Base-by-base conservation (phyloP, 345 rosid species). In the Pistacia vera region DNA sequence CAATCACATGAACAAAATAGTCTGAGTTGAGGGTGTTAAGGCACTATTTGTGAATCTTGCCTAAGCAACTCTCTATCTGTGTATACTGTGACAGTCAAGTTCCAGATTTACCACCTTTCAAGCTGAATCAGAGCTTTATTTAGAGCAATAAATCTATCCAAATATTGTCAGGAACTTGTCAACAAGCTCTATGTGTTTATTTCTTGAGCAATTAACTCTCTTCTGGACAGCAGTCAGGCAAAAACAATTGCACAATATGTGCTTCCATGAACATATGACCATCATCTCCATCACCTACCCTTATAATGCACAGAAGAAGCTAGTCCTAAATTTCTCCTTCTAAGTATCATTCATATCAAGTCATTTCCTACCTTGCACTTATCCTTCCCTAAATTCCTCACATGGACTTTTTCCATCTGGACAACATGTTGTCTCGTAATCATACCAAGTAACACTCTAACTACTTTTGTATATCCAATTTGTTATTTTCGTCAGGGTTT, bases 241-340 rank as follows among this genome's bases (percentile, higher is more conserved):
- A 59, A 72, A 41, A 14, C 7, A 72, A 59, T n/a, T 44, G 55
- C 16, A 72, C 10, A 59, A 38, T 58, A 17, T 38, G 36, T 58
- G n/a, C 35, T 56, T 3, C 12, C 6, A 1, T 22, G 62, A 10
- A 36, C 61, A 68, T 16, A 52, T 28, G 44, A 68, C 5, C 62
- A 70, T n/a, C 73, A 55, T 56, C 63, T n/a, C 28, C 35, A 66
- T 66, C 20, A 70, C 33, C 52, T n/a, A 25, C 51, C 49, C n/a
- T 33, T 70, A 20, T 57, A 22, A 6, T 36, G 64, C 36, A 70
- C n/a, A 3, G 11, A 20, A 56, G 25, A 25, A 44, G 41, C 41
- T 44, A 44, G 64, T 44, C 38, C 56, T 59, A 48, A 46, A 44
- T 16, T 58, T 52, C 63, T 46, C 38, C 13, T 59, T 38, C 2